Percentiles rank a stretch among this genome's conserved stretches.
These are phyloP conservation scores for Fraxinus latifolia DNA, from an alignment of 305 asterid species.

Conservation along the genomic window DNA sequence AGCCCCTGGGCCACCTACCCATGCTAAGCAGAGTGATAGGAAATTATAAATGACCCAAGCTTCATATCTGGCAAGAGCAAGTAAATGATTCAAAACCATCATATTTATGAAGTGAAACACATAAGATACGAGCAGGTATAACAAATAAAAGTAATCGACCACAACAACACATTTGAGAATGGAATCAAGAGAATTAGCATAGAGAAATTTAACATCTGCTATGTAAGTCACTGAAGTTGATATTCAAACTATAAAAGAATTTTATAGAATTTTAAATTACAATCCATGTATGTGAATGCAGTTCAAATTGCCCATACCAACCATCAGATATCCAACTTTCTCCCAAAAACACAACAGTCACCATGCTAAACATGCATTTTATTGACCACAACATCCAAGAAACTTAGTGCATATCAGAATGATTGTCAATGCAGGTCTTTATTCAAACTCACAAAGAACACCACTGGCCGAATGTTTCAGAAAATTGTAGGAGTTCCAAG, in stretches of 20 bases:
- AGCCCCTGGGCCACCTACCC: conserved; percentile 99
- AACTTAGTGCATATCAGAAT: neutral
- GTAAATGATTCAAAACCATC: conserved; percentile 17
- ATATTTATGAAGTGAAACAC: conserved; percentile 12
- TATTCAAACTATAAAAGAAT: neutral
- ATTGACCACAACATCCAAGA: neutral
- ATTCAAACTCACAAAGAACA: neutral
- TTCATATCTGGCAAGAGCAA: conserved; percentile 72
- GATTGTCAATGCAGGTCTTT: neutral
- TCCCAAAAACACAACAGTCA: neutral
- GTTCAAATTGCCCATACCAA: neutral
- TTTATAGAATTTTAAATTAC: neutral
- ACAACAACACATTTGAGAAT: neutral
- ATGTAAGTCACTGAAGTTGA: conserved; percentile 15
- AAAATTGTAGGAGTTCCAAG: neutral
- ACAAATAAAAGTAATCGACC: neutral
- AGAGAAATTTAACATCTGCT: conserved; percentile 11
- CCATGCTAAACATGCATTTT: conserved; percentile 3
- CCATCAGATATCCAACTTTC: neutral
- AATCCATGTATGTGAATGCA: neutral
- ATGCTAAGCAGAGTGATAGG: conserved; percentile 93
- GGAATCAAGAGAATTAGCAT: conserved; percentile 13
- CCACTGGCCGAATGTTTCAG: neutral
- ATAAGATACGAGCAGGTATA: conserved; percentile 7
- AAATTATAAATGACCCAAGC: conserved; percentile 99